These are phyloP conservation scores for Papiliotrema fonsecae DNA, from an alignment of 1,284 basidiomycete species.

Conservation along the genomic window DNA sequence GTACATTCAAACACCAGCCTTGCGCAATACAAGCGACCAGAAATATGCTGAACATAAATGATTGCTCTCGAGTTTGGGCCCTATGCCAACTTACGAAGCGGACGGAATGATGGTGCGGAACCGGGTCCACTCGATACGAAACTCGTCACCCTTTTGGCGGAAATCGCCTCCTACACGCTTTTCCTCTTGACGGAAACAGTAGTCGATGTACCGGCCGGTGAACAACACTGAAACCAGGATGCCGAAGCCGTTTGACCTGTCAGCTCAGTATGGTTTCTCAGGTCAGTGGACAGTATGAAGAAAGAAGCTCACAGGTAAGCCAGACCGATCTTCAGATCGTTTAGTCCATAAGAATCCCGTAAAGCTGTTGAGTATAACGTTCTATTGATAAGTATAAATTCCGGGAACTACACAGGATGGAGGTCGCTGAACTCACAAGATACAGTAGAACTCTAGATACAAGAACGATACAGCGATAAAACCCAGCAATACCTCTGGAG, in stretches of 20 bases:
- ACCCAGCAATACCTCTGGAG: conserved; percentile 39
- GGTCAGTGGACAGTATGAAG: neutral
- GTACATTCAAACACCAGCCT: conserved; percentile 38
- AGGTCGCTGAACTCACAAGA: conserved; percentile 36
- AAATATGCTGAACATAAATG: conserved; percentile 15
- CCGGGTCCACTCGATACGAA: conserved; percentile 36
- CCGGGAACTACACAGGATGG: no score
- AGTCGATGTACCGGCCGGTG: conserved; percentile 44
- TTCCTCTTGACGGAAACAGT: conserved; percentile 36
- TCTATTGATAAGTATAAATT: no score
- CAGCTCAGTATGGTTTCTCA: neutral
- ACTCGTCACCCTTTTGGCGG: conserved; percentile 28
- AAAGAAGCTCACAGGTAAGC: conserved; percentile 42
- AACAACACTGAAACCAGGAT: conserved; percentile 28
- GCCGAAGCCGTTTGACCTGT: conserved; percentile 40
- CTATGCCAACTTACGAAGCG: conserved; percentile 25
- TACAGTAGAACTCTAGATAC: conserved; percentile 46
- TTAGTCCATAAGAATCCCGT: conserved; percentile 35
- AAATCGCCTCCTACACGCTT: conserved; percentile 39
- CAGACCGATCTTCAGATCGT: conserved; percentile 45
- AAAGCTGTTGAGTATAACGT: conserved; percentile 44
- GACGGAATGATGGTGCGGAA: conserved; percentile 32
- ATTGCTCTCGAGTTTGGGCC: no score
- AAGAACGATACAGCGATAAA: conserved; percentile 37
- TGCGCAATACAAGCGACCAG: conserved; percentile 20